phyloP scores from a whole-genome alignment of 2,329 filamentous ascomycete species.

The Monosporascus cannonballus region DNA sequence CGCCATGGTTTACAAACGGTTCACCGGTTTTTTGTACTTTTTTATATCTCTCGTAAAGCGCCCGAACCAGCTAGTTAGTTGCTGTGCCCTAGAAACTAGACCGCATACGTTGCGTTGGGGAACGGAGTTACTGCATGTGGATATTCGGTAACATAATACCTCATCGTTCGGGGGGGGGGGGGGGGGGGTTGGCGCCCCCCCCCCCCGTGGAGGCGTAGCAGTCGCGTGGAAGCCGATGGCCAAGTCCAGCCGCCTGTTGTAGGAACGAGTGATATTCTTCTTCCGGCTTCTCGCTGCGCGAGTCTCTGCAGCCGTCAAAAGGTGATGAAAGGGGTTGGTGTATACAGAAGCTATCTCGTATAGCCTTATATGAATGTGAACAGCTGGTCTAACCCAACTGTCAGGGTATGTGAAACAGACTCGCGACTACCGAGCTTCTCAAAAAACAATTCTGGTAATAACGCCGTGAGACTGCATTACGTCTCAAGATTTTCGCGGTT shows the following conservation, averaged over 20 bases:
- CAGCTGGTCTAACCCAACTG: slow-evolving; percentile 7
- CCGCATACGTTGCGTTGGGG: not conserved
- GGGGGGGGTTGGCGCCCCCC: too few species aligned
- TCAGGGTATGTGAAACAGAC: slow-evolving; percentile 17
- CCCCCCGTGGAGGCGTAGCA: not conserved
- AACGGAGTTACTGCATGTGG: not conserved
- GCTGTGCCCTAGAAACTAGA: not conserved
- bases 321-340: slow-evolving; percentile 7
- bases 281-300: slow-evolving; percentile 6
- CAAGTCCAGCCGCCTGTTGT: not conserved
- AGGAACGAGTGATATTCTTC: not conserved
- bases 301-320: slow-evolving; percentile 1
- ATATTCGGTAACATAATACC: not conserved
- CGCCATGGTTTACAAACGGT: not conserved
- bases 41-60: not conserved
- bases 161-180: not conserved
- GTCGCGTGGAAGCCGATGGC: not conserved
- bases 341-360: slow-evolving; percentile 13
- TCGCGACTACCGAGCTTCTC: slow-evolving; percentile 7
- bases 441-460: slow-evolving; percentile 1
- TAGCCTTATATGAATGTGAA: slow-evolving; percentile 12
- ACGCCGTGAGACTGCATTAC: not conserved
- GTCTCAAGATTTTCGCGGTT: not conserved
- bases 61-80: not conserved
- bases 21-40: not conserved